A percentile compares a stretch with the other conserved stretches of the same genome.
phyloP scores from a whole-genome alignment of 2,329 filamentous ascomycete genomes.

The Berkeleyomyces basicola region DNA sequence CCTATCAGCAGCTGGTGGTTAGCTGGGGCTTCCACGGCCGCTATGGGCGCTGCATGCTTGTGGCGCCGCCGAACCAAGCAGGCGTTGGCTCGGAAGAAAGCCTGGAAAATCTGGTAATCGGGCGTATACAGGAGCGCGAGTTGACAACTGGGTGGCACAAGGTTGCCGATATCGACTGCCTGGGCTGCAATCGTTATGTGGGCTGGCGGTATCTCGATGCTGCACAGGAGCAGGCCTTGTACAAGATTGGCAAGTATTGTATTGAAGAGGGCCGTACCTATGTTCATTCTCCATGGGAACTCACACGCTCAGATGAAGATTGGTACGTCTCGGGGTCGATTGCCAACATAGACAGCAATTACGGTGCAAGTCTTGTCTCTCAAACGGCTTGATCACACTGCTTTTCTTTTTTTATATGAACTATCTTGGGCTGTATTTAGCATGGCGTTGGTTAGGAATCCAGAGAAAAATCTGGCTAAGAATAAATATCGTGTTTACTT shows the following conservation, averaged over 20 bases:
- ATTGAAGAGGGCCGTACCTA: constrained; percentile 32
- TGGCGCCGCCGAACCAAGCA: constrained; percentile 25
- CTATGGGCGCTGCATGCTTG: constrained; percentile 46
- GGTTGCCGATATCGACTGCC: constrained; percentile 46
- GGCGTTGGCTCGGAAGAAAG: constrained; percentile 17
- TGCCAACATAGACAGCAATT: background rate
- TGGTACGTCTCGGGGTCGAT: background rate
- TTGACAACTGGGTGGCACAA: constrained; percentile 47
- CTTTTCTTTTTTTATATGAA: background rate
- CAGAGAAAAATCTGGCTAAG: background rate
- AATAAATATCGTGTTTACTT: background rate
- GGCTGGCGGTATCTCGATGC: constrained; percentile 57
- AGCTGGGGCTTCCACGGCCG: constrained; percentile 51
- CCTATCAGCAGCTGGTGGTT: constrained; percentile 42
- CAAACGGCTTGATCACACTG: background rate
- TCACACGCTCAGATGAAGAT: background rate
- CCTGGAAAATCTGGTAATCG: constrained; percentile 39
- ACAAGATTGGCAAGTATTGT: constrained; percentile 55
- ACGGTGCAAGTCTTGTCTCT: background rate
- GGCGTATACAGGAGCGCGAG: constrained; percentile 36
- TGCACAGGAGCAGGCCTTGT: constrained; percentile 39
- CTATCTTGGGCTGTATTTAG: background rate
- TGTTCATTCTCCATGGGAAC: constrained; percentile 1
- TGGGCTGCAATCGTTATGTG: constrained; percentile 36
- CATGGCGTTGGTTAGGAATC: background rate